phyloP scores from a whole-genome alignment of 306 rosid species.

The Neltuma alba region DNA sequence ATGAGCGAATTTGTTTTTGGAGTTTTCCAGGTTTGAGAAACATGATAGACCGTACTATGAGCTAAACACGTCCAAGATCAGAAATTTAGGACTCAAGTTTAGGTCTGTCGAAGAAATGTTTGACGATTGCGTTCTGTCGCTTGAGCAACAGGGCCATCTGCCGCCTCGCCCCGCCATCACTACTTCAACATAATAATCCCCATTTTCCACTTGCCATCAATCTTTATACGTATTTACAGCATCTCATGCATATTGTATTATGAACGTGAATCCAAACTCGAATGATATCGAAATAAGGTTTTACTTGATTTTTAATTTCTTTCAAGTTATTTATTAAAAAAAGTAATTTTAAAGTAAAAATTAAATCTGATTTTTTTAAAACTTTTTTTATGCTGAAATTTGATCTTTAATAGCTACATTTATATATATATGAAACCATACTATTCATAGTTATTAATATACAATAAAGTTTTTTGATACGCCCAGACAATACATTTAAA shows the following conservation, averaged over 20 bases:
- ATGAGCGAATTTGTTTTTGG: not conserved
- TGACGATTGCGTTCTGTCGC: constrained; percentile 74
- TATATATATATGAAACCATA: too few species aligned
- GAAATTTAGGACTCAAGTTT: not conserved
- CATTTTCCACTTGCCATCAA: not conserved
- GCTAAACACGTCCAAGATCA: not conserved
- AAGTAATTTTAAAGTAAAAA: too few species aligned
- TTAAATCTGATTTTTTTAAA: too few species aligned
- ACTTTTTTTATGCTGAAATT: too few species aligned
- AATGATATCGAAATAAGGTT: not conserved
- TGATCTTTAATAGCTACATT: not conserved
- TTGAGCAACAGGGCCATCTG: constrained; percentile 56
- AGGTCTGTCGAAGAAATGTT: constrained; percentile 39
- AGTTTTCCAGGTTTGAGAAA: constrained; percentile 63
- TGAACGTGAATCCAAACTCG: not conserved
- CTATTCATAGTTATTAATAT: too few species aligned
- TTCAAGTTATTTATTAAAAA: too few species aligned
- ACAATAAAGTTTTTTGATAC: too few species aligned
- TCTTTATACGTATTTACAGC: not conserved
- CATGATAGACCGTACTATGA: constrained; percentile 29
- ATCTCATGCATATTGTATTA: not conserved
- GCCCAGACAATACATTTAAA: too few species aligned
- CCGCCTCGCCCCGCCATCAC: constrained; percentile 4
- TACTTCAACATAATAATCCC: not conserved
- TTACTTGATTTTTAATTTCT: too few species aligned